phyloP scores from a whole-genome alignment of 768 basidiomycete species.

The Russula emetica region DNA sequence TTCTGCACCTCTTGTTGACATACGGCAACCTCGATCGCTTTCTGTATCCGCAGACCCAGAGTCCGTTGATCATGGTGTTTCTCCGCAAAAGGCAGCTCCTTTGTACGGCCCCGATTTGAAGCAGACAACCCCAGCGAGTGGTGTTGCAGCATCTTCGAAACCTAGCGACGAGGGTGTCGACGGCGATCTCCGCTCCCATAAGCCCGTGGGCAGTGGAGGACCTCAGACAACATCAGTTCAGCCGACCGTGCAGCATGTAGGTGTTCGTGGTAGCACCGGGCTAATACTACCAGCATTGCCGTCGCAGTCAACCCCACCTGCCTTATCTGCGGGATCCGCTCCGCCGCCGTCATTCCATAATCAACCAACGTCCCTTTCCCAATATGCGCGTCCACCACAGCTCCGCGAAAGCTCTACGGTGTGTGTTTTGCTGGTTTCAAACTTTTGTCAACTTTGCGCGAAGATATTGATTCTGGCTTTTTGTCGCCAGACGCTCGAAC shows the following conservation, averaged over 20 bases:
- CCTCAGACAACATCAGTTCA: not conserved
- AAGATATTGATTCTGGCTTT: not conserved
- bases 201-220: not conserved
- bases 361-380: not conserved
- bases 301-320: not conserved
- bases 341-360: not conserved
- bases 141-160: not conserved
- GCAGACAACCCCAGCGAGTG: not conserved
- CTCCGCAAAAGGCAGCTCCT: not conserved
- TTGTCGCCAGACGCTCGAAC: not conserved
- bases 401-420: conserved; percentile 4
- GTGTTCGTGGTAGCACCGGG: not conserved
- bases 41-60: not conserved
- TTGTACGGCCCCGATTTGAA: not conserved
- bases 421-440: not conserved
- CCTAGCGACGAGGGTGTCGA: not conserved
- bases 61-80: not conserved
- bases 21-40: not conserved
- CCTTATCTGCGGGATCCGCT: not conserved
- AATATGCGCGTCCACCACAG: not conserved
- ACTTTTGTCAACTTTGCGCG: not conserved
- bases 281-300: not conserved
- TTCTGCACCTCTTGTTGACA: not conserved
- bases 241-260: not conserved
- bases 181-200: not conserved